Percentiles rank a stretch among this genome's conserved stretches.
phyloP scores from a whole-genome alignment of 257 asterid genomes.

The Penstemon davidsonii region DNA sequence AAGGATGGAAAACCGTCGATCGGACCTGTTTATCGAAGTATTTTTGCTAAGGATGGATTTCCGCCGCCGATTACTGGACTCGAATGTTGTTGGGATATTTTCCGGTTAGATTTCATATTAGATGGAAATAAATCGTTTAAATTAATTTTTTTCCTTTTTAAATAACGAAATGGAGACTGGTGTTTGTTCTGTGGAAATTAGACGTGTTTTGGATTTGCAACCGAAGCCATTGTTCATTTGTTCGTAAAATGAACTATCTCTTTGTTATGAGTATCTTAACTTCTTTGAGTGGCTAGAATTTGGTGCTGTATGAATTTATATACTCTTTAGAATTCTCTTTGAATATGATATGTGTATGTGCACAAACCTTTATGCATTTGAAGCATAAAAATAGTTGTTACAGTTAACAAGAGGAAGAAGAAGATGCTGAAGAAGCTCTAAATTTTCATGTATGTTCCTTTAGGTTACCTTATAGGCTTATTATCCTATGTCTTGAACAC shows the following conservation, averaged over 20 bases:
- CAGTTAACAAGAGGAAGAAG: neutral
- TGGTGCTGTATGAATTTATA: neutral
- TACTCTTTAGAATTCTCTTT: constrained; percentile 1
- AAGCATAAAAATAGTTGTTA: neutral
- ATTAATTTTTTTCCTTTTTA: too few species aligned
- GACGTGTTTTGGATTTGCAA: neutral
- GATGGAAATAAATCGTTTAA: too few species aligned
- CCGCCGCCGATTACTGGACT: constrained; percentile 77
- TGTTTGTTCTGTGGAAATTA: constrained; percentile 16
- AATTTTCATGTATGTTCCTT: constrained; percentile 3
- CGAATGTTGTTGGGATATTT: constrained; percentile 91
- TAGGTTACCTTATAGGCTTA: neutral
- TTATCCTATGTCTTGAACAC: neutral
- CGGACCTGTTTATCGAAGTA: constrained; percentile 86
- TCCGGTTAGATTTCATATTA: constrained; percentile 56
- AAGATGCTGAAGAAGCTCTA: neutral
- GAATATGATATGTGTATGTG: neutral
- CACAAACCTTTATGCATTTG: neutral
- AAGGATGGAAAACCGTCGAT: constrained; percentile 73
- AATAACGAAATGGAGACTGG: neutral
- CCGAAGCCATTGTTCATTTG: too few species aligned
- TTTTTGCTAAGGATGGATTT: constrained; percentile 77
- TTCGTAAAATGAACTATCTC: neutral
- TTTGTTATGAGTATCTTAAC: constrained; percentile 2
- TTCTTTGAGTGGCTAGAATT: neutral